Conservation (phyloP, 176 grass and related monocot species). For the Coix lacrymajobi region DNA sequence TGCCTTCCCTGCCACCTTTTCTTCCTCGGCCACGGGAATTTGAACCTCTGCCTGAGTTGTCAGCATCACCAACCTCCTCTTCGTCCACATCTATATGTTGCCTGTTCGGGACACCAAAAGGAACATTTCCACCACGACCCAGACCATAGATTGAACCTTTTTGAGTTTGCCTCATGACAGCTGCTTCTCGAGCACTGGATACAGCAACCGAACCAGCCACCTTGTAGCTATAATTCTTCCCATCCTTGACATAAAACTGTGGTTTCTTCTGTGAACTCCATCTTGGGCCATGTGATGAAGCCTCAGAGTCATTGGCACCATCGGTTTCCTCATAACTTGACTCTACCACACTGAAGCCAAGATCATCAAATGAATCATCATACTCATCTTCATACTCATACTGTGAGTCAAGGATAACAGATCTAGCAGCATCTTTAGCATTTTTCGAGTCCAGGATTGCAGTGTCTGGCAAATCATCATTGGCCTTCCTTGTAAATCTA, state of each 20-base stretch:
- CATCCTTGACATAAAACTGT: conserved; percentile 93
- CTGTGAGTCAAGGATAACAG: conserved; percentile 55
- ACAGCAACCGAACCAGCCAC: conserved; percentile 83
- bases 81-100: conserved; percentile 40
- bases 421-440: conserved; percentile 57
- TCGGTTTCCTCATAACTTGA: conserved; percentile 82
- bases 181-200: conserved; percentile 66
- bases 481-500: conserved; percentile 81
- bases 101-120: conserved; percentile 50
- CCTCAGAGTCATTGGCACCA: conserved; percentile 33
- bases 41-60: conserved; percentile 43
- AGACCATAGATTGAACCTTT: conserved; percentile 85
- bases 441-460: conserved; percentile 55
- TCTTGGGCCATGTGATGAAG: conserved; percentile 44
- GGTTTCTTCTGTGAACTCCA: conserved; percentile 84
- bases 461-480: conserved; percentile 49
- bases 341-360: conserved; percentile 80
- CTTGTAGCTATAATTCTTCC: conserved; percentile 98
- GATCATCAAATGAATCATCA: conserved; percentile 98
- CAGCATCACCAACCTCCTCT: conserved; percentile 18
- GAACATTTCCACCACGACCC: conserved; percentile 86
- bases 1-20: conserved; percentile 28
- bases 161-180: conserved; percentile 47
- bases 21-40: conserved; percentile 39
- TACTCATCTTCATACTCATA: conserved; percentile 95